These are phyloP conservation scores for Fraxinus ornus DNA, from an alignment of 305 asterid species.

Conservation along the genomic window DNA sequence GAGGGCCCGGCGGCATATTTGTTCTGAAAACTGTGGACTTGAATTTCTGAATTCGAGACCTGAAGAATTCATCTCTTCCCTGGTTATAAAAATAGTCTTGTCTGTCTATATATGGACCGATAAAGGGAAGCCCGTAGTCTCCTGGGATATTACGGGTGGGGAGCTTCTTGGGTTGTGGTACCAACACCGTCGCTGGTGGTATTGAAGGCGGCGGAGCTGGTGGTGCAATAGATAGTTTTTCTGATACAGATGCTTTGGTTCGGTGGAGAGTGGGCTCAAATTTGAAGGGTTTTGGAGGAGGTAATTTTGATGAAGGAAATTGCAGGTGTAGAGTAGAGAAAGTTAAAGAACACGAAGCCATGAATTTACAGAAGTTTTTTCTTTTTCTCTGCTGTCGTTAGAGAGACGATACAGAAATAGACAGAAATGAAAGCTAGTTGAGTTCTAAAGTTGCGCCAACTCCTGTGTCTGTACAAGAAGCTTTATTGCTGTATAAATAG, in stretches of 20 bases:
- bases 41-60: slow-evolving; percentile 54
- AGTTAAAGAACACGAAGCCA: slow-evolving; percentile 44
- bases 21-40: slow-evolving; percentile 67
- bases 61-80: slow-evolving; percentile 71
- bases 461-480: background rate
- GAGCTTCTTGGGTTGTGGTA: no score
- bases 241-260: slow-evolving; percentile 39
- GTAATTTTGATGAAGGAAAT: slow-evolving; percentile 17
- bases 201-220: slow-evolving; percentile 1
- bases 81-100: slow-evolving; percentile 80
- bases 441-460: background rate
- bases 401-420: no score
- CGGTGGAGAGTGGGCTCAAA: slow-evolving; percentile 6
- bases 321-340: slow-evolving; percentile 31
- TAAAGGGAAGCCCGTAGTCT: slow-evolving; percentile 58
- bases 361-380: background rate
- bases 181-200: background rate
- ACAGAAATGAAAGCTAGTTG: background rate
- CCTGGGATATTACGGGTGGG: slow-evolving; percentile 57
- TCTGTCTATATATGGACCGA: slow-evolving; percentile 72
- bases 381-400: no score
- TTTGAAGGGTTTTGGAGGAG: slow-evolving; percentile 4
- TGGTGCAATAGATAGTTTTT: slow-evolving; percentile 23
- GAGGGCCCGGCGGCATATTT: slow-evolving; percentile 91
- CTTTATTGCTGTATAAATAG: background rate